Evolutionary conservation across 768 basidiomycete genomes (phyloP).

Genomic region (Rhodotorula babjevae): DNA sequence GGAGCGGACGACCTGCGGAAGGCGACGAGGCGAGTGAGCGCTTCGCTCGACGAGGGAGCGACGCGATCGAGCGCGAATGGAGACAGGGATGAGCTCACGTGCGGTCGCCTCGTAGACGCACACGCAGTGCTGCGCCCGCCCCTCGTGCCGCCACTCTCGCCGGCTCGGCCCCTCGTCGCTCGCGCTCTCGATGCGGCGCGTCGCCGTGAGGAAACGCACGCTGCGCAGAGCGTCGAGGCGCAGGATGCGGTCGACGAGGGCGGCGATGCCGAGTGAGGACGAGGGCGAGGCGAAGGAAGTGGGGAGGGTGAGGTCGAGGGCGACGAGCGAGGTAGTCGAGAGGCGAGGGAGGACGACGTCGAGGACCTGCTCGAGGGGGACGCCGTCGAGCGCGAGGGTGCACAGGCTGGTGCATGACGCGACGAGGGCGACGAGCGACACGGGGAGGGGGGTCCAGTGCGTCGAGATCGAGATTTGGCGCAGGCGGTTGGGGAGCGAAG

Average conservation of each 20-base stretch:
- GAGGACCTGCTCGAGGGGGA: neutral
- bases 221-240: neutral
- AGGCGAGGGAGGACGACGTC: neutral
- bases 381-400: neutral
- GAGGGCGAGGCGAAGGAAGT: too few species aligned
- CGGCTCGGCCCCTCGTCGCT: neutral
- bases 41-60: neutral
- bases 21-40: neutral
- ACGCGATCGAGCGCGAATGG: neutral
- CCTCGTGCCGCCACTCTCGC: neutral
- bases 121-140: neutral
- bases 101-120: conserved; percentile 2
- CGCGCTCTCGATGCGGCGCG: neutral
- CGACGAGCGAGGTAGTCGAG: neutral
- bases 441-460: conserved; percentile 1
- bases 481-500: neutral
- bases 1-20: conserved; percentile 1
- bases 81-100: neutral
- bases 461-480: conserved; percentile 8
- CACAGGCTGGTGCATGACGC: neutral
- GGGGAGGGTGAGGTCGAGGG: conserved; percentile 1
- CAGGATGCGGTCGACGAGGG: neutral
- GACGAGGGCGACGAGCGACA: neutral
- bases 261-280: neutral
- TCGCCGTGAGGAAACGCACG: neutral